Conservation (phyloP, 2,329 filamentous ascomycete species). For the Nemania diffusa region DNA sequence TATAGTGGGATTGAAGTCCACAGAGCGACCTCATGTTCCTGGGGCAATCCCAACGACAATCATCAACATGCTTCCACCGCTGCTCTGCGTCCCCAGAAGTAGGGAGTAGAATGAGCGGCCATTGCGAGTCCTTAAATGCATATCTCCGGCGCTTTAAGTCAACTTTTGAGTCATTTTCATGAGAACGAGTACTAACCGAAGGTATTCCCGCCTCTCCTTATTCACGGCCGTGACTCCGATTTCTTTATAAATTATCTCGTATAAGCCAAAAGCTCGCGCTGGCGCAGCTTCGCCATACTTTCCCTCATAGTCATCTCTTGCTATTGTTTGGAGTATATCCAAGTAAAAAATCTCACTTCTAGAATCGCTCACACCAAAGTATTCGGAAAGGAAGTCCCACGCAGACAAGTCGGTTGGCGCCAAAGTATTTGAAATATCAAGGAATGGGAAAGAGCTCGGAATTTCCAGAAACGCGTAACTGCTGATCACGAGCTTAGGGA, state of each 20-base stretch:
- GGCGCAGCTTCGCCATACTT: slow-evolving; percentile 2
- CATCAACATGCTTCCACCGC: slow-evolving; percentile 7
- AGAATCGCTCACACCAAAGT: background rate
- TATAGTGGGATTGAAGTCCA: slow-evolving; percentile 10
- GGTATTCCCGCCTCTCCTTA: background rate
- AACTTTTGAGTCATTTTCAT: background rate
- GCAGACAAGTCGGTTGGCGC: background rate
- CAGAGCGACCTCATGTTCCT: slow-evolving; percentile 13
- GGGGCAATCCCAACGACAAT: slow-evolving; percentile 18
- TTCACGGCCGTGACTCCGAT: too few relatives aligned
- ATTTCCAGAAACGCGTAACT: background rate
- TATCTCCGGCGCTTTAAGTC: background rate
- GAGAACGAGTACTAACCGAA: slow-evolving; percentile 3
- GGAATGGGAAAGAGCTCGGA: slow-evolving; percentile 4
- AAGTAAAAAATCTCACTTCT: background rate
- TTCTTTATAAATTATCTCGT: background rate
- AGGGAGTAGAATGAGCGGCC: slow-evolving; percentile 11
- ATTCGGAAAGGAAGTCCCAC: slow-evolving; percentile 7
- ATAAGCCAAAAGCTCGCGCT: background rate
- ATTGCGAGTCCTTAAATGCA: background rate
- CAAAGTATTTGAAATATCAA: slow-evolving; percentile 5
- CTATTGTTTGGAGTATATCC: slow-evolving; percentile 9
- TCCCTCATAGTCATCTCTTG: background rate
- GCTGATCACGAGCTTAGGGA: background rate
- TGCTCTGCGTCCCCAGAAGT: background rate